These are phyloP conservation scores for Curvularia sp. DNA, from an alignment of 2,329 filamentous ascomycete species.

Conservation along the genomic window DNA sequence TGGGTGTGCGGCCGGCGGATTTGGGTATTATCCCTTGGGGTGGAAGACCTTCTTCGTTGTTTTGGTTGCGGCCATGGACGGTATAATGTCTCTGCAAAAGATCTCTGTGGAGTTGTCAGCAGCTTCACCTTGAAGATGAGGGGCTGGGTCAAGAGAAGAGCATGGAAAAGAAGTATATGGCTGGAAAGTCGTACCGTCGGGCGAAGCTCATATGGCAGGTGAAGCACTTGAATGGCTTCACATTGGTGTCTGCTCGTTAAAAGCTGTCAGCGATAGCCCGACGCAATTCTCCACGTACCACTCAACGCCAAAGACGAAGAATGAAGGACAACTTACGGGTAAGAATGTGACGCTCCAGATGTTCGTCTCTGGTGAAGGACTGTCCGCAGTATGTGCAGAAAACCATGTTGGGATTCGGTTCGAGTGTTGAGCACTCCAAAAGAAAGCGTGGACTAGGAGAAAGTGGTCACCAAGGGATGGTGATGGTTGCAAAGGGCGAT, in stretches of 20 bases:
- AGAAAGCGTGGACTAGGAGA: constrained; percentile 3
- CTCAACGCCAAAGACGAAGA: background rate
- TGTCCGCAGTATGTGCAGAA: constrained; percentile 63
- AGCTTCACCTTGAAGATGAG: constrained; percentile 22
- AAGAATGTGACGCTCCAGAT: constrained; percentile 61
- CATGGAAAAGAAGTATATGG: background rate
- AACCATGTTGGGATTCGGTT: constrained; percentile 52
- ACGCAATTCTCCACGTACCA: constrained; percentile 2
- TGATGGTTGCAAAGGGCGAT: background rate
- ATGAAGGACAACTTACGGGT: constrained; percentile 53
- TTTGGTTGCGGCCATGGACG: constrained; percentile 59
- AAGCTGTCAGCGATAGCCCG: constrained; percentile 10
- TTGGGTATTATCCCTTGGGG: constrained; percentile 61
- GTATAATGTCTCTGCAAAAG: constrained; percentile 61
- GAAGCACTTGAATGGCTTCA: constrained; percentile 64
- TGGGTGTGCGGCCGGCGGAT: constrained; percentile 60
- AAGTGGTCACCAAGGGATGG: constrained; percentile 1
- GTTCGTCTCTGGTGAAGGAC: constrained; percentile 61
- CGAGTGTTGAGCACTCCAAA: constrained; percentile 3
- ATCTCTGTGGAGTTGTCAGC: constrained; percentile 48
- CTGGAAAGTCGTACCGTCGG: constrained; percentile 52
- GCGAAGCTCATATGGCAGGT: constrained; percentile 64
- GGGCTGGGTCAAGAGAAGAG: constrained; percentile 3
- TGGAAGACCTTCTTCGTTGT: constrained; percentile 58
- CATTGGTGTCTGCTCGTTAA: constrained; percentile 56